Evolutionary conservation across 2,329 filamentous ascomycete species (phyloP).

Genomic region (Exophiala dermatitidis): DNA sequence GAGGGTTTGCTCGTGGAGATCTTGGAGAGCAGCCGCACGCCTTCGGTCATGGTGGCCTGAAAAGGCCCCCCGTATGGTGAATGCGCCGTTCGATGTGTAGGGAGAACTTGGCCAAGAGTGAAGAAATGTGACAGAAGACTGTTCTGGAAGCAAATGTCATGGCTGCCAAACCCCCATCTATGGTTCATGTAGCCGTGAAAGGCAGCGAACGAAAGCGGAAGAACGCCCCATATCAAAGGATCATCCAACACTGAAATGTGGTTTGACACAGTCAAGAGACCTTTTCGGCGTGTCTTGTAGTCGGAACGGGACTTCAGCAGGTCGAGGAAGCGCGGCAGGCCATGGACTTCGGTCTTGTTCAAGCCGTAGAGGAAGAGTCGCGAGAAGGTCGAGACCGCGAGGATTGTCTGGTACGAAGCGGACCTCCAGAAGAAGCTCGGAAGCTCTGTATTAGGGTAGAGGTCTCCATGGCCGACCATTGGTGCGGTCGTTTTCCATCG

Average conservation of each 20-base stretch:
- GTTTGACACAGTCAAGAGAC: slow-evolving; percentile 87
- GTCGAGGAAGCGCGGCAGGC: slow-evolving; percentile 66
- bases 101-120: slow-evolving; percentile 78
- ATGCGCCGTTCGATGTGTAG: slow-evolving; percentile 74
- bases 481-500: slow-evolving; percentile 11
- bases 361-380: slow-evolving; percentile 67
- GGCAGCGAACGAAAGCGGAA: slow-evolving; percentile 67
- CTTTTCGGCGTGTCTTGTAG: slow-evolving; percentile 59
- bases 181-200: slow-evolving; percentile 59
- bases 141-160: slow-evolving; percentile 91
- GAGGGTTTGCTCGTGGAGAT: slow-evolving; percentile 38
- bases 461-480: slow-evolving; percentile 33
- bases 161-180: slow-evolving; percentile 83
- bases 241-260: slow-evolving; percentile 91
- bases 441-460: slow-evolving; percentile 37
- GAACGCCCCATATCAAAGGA: slow-evolving; percentile 83
- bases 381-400: slow-evolving; percentile 61
- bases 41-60: slow-evolving; percentile 80
- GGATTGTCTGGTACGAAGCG: slow-evolving; percentile 67
- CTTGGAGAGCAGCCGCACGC: slow-evolving; percentile 69
- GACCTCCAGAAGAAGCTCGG: slow-evolving; percentile 56
- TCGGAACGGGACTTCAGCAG: slow-evolving; percentile 68
- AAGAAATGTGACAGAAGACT: slow-evolving; percentile 69
- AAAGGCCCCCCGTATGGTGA: slow-evolving; percentile 77
- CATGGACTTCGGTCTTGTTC: slow-evolving; percentile 68